Evolutionary conservation across 768 basidiomycete species (phyloP).

Genomic region (Artomyces pyxidatus): DNA sequence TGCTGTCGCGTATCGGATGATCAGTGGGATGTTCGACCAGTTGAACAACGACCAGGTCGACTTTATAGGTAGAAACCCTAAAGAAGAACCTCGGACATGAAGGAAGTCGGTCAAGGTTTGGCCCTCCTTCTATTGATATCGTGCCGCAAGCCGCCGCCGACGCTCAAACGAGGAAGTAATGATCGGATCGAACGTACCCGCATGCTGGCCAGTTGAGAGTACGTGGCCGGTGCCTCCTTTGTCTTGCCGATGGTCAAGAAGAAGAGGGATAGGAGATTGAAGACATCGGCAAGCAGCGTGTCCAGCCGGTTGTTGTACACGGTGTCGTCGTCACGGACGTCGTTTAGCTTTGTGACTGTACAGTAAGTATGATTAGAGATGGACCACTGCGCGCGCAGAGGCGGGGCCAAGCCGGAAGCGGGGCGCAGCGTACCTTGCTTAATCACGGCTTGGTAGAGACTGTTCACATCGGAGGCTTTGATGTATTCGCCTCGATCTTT

Average conservation of each 20-base stretch:
- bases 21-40: not conserved
- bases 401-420: not conserved
- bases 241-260: slow-evolving; percentile 98
- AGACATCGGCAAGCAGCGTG: slow-evolving; percentile 92
- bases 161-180: not conserved
- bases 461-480: slow-evolving; percentile 87
- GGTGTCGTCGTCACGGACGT: slow-evolving; percentile 73
- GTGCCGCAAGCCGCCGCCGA: not conserved
- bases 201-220: slow-evolving; percentile 95
- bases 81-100: not conserved
- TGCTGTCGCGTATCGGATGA: slow-evolving; percentile 41
- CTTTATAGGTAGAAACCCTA: not conserved
- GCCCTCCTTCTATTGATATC: slow-evolving; percentile 1
- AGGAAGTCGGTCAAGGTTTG: not conserved
- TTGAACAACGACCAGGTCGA: not conserved
- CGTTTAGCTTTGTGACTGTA: slow-evolving; percentile 86
- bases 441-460: slow-evolving; percentile 86
- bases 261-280: slow-evolving; percentile 90
- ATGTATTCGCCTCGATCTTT: slow-evolving; percentile 90
- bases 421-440: slow-evolving; percentile 68
- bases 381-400: not conserved
- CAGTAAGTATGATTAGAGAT: not conserved
- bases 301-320: slow-evolving; percentile 86
- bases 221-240: slow-evolving; percentile 88
- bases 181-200: slow-evolving; percentile 51